A percentile compares a stretch with the other conserved stretches of the same genome.
Evolutionary conservation across 306 rosid species (phyloP).

Genomic region (Vicia sativa): DNA sequence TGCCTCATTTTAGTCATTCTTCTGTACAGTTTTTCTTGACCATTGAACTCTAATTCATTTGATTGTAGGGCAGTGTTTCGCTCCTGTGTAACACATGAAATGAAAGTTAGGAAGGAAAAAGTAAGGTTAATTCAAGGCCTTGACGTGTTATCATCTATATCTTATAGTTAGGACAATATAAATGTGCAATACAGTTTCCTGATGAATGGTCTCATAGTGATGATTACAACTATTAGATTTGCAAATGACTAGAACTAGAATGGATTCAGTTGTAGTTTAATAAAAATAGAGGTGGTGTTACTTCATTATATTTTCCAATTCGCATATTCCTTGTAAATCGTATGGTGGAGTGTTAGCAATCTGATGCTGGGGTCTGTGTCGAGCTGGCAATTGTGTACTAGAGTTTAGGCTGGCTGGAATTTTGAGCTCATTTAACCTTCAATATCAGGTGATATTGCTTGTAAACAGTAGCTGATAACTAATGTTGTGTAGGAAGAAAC

Average conservation of each 20-base stretch:
- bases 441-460: not conserved
- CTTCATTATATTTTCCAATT: not conserved
- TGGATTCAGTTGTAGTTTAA: not conserved
- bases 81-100: constrained; percentile 56
- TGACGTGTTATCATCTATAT: constrained; percentile 19
- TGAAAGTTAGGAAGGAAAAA: constrained; percentile 37
- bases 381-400: not conserved
- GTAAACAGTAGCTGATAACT: not conserved
- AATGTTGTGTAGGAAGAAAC: not conserved
- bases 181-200: constrained; percentile 10
- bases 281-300: not conserved
- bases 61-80: constrained; percentile 60
- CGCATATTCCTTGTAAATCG: not conserved
- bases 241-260: not conserved
- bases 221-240: not conserved
- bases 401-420: not conserved
- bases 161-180: not conserved
- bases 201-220: constrained; percentile 10
- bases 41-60: constrained; percentile 65
- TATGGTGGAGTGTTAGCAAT: not conserved
- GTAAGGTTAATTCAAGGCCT: constrained; percentile 32
- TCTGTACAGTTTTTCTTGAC: constrained; percentile 76
- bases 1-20: constrained; percentile 55
- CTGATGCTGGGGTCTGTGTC: not conserved
- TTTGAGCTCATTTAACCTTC: not conserved